Evolutionary conservation across 768 basidiomycete genomes (phyloP).

Genomic region (Gautieria morchelliformis): DNA sequence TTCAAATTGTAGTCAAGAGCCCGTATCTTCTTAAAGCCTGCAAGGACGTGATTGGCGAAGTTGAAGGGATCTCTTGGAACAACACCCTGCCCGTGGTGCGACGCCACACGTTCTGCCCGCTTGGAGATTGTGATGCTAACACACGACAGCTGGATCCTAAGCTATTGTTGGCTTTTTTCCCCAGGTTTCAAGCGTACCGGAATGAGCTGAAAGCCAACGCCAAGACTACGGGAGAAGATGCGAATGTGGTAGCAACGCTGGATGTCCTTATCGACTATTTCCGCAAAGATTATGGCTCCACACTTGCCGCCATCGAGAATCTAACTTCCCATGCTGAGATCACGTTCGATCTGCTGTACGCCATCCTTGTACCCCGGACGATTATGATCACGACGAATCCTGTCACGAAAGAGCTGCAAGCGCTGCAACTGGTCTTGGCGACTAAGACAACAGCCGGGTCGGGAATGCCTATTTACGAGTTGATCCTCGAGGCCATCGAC

Average conservation of each 20-base stretch:
- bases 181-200: constrained; percentile 35
- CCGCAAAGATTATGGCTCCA: constrained; percentile 38
- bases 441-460: constrained; percentile 27
- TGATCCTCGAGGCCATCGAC: constrained; percentile 44
- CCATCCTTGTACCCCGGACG: constrained; percentile 45
- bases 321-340: constrained; percentile 48
- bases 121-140: background rate
- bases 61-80: constrained; percentile 56
- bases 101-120: background rate
- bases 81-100: constrained; percentile 43
- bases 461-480: constrained; percentile 29
- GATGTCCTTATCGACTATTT: constrained; percentile 42
- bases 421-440: constrained; percentile 34
- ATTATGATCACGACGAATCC: constrained; percentile 43
- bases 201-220: constrained; percentile 26
- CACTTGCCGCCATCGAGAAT: constrained; percentile 35
- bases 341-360: constrained; percentile 44
- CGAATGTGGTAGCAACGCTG: constrained; percentile 34
- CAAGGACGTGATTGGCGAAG: constrained; percentile 45
- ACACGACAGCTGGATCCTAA: constrained; percentile 42
- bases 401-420: constrained; percentile 41
- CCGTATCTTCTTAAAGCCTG: constrained; percentile 47
- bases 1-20: constrained; percentile 50
- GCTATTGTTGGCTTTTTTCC: constrained; percentile 44
- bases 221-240: constrained; percentile 30